Percentiles rank a stretch among this genome's conserved stretches.
Conservation (phyloP, 2,329 filamentous ascomycete species). For the Sclerotinia trifoliorum region DNA sequence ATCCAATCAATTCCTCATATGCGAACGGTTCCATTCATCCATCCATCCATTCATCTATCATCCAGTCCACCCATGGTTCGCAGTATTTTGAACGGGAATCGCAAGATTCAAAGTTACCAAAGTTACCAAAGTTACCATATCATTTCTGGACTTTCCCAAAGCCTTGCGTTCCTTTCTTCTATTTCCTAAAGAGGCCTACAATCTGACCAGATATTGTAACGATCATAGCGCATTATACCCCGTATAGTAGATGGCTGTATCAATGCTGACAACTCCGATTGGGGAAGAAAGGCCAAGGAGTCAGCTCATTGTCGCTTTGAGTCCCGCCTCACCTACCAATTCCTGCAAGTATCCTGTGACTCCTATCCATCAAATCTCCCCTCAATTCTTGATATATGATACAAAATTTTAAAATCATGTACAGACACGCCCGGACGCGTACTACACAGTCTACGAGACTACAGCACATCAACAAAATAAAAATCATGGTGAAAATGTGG, state of each 20-base stretch:
- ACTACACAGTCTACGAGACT: background rate
- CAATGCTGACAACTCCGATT: background rate
- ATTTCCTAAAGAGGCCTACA: background rate
- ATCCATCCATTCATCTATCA: no score
- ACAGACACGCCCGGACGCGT: conserved; percentile 1
- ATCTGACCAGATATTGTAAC: conserved; percentile 7
- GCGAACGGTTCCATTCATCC: background rate
- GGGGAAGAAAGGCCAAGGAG: background rate
- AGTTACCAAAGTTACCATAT: background rate
- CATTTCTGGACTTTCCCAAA: background rate
- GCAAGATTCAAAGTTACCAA: background rate
- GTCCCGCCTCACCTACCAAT: background rate
- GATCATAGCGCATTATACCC: background rate
- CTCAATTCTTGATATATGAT: conserved; percentile 5
- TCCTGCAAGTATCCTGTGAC: conserved; percentile 6
- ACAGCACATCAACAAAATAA: background rate
- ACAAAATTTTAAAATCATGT: conserved; percentile 14
- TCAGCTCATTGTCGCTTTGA: background rate
- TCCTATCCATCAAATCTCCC: conserved; percentile 8
- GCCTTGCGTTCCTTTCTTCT: background rate
- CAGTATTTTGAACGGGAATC: no score
- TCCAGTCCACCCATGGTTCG: background rate
- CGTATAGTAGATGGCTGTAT: background rate
- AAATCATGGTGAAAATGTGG: conserved; percentile 16
- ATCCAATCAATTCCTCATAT: background rate